Conservation (phyloP, 2,329 filamentous ascomycete species). For the Venturia aucupariae region DNA sequence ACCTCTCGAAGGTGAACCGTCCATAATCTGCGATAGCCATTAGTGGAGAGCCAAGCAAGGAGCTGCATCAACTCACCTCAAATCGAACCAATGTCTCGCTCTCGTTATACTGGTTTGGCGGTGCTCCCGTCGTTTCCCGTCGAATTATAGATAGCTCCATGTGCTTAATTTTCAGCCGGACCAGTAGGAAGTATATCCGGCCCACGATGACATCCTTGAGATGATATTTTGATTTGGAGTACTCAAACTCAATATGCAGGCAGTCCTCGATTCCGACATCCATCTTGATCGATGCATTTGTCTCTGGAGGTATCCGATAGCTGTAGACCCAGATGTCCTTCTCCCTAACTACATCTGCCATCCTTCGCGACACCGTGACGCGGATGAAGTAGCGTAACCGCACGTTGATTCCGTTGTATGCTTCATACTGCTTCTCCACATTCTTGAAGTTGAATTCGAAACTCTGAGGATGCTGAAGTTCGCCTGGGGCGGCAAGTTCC, state of each 20-base stretch:
- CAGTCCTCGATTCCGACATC: conserved; percentile 99
- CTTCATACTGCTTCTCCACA: conserved; percentile 99
- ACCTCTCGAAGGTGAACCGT: conserved; percentile 93
- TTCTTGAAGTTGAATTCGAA: conserved; percentile 99
- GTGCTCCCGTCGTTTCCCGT: conserved; percentile 88
- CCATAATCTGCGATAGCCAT: conserved; percentile 68
- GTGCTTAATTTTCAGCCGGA: conserved; percentile 97
- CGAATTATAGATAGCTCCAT: conserved; percentile 99
- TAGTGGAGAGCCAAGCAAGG: not conserved
- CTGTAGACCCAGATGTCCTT: conserved; percentile 99
- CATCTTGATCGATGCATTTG: conserved; percentile 99
- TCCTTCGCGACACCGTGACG: conserved; percentile 90
- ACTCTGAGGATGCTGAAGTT: conserved; percentile 96
- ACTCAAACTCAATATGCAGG: conserved; percentile 98
- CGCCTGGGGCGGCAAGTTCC: conserved; percentile 90
- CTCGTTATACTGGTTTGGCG: conserved; percentile 98
- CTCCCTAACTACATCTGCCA: conserved; percentile 96
- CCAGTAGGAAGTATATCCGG: conserved; percentile 94
- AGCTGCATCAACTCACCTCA: conserved; percentile 49
- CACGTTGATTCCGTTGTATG: conserved; percentile 99
- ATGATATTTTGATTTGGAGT: conserved; percentile 98
- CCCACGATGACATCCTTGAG: conserved; percentile 98
- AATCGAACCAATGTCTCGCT: conserved; percentile 96
- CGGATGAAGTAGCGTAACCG: conserved; percentile 97
- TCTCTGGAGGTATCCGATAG: conserved; percentile 95